Percentiles rank a stretch among this genome's conserved stretches.
phyloP scores from a whole-genome alignment of 2,329 filamentous ascomycete genomes.

The Botrytis fragariae region DNA sequence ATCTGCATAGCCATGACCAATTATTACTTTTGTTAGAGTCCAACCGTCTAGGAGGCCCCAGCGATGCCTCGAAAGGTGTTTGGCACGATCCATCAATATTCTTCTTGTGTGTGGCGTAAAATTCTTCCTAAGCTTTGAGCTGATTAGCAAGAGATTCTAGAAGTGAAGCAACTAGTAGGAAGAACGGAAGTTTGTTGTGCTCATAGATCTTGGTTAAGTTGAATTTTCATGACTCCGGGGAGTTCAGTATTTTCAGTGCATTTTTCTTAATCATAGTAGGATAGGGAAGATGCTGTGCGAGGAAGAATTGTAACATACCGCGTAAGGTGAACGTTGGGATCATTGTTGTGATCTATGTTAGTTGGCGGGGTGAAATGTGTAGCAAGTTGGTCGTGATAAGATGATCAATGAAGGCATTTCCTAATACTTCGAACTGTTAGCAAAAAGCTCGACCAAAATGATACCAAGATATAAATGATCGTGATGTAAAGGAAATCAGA shows the following conservation, averaged over 20 bases:
- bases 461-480: not conserved
- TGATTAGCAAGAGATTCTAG: not conserved
- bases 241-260: slow-evolving; percentile 42
- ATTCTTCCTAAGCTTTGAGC: not conserved
- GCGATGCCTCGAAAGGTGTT: no score
- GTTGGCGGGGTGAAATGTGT: not conserved
- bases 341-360: not conserved
- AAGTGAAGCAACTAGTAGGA: not conserved
- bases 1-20: not conserved
- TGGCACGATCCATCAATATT: no score
- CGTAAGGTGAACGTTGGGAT: not conserved
- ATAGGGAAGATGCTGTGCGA: not conserved
- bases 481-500: slow-evolving; percentile 58
- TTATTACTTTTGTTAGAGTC: not conserved
- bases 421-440: slow-evolving; percentile 15
- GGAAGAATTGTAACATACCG: not conserved
- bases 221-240: slow-evolving; percentile 37
- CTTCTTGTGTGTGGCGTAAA: no score
- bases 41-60: not conserved
- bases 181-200: slow-evolving; percentile 20
- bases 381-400: not conserved
- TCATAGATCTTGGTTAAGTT: slow-evolving; percentile 42
- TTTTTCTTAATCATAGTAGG: slow-evolving; percentile 40
- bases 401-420: not conserved
- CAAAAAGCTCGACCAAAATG: not conserved